Evolutionary conservation across 345 rosid genomes (phyloP), one percentile per base, ranked within the genome.

Genomic region (Eutrema heterophyllum): DNA sequence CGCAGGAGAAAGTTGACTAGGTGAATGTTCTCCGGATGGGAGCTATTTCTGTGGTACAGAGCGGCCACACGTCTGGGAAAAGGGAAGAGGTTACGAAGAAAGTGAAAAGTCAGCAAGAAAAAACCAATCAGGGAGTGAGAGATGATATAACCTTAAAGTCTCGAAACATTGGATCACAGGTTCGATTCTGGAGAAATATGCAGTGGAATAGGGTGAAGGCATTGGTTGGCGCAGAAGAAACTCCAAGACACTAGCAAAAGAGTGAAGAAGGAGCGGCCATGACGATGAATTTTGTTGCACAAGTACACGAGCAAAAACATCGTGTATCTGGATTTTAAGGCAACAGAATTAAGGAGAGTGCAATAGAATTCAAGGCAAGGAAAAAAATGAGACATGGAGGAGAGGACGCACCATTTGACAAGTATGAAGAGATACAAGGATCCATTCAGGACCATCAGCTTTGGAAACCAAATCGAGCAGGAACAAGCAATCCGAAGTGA

Each of bases 1-100:
- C 67, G 83, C 73, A 87, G 82, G 76, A 94, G 88, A 81, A 94
- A 88, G 65, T 85, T 87, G 69, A 84, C 86, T 11, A 91, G 72
- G 61, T 84, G 86, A 60, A 75, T 70, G 61, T 83, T 74, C 63
- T 91, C 91, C 6, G 81, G 70, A 7, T 64, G 63, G 7, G 85
- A 78, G 76, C 65, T 73, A 71, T 81, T 84, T 26, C 78, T 71
- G 53, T 80, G 83, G 82, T 71, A 70, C 4, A 59, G 50, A 68
- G 71, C 57, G 53, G 83, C 80, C 74, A 89, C 60, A 56, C 77
- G 75, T 77, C 95, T 93, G 86, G 64, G 53, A 51, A 36, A 52
- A 75, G 5, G 65, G 64, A 51, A 64, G 51, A 73, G 24, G 43
- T 12, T 59, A 27, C 1, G 9, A 15, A 69, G 18, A 38, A 46